A percentile compares a stretch with the other conserved stretches of the same genome.
Evolutionary conservation across 768 basidiomycete species (phyloP).

Genomic region (Termitomyces sp.): DNA sequence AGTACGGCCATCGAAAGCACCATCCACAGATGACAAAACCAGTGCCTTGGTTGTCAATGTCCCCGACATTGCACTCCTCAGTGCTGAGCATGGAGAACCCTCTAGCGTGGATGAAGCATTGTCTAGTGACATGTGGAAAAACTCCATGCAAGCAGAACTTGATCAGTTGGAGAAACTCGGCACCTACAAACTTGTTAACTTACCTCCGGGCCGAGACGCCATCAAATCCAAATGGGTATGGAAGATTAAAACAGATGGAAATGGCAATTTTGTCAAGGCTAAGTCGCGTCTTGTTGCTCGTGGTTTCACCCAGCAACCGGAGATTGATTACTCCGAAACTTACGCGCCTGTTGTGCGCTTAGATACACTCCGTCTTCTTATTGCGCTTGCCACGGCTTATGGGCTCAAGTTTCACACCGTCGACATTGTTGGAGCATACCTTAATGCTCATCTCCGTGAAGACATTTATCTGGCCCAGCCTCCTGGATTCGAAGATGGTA

Average conservation of each 20-base stretch:
- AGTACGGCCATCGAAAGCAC: conserved; percentile 2
- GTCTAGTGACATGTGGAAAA: conserved; percentile 14
- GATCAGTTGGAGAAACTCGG: conserved; percentile 23
- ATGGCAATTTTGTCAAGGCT: conserved; percentile 30
- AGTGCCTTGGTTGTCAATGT: neutral
- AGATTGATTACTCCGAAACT: too few relatives aligned
- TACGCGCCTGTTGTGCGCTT: conserved; percentile 31
- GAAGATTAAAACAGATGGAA: conserved; percentile 25
- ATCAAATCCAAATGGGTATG: too few relatives aligned
- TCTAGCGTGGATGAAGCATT: conserved; percentile 6
- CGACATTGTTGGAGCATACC: too few relatives aligned
- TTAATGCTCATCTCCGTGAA: too few relatives aligned
- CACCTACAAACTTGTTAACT: conserved; percentile 24
- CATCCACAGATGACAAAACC: neutral
- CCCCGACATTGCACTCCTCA: conserved; percentile 3
- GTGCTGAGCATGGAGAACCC: too few relatives aligned
- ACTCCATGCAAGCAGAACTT: conserved; percentile 22
- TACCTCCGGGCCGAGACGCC: conserved; percentile 19
- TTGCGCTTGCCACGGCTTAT: conserved; percentile 32
- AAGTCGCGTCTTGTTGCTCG: too few relatives aligned
- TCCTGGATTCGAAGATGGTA: conserved; percentile 23
- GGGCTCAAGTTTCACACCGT: conserved; percentile 34
- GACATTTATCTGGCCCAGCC: conserved; percentile 40
- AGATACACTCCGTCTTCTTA: conserved; percentile 23
- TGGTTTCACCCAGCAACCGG: too few relatives aligned